A percentile compares a stretch with the other conserved stretches of the same genome.
These are phyloP conservation scores for Ramaria rubella DNA, from an alignment of 768 basidiomycete genomes.

Conservation along the genomic window DNA sequence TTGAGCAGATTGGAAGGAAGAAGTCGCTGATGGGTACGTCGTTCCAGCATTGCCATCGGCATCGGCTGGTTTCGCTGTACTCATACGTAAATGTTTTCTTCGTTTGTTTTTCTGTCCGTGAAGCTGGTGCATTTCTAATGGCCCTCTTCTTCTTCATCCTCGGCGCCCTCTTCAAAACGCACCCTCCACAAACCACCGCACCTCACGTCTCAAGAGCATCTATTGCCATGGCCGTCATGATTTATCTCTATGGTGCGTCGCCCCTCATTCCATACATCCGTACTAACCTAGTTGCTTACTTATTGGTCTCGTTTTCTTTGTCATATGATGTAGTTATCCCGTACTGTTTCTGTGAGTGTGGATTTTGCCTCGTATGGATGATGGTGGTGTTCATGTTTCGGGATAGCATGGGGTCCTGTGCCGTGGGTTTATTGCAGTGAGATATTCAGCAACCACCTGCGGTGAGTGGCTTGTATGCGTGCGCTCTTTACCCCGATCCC, in stretches of 20 bases:
- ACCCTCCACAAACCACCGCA: constrained; percentile 41
- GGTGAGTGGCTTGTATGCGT: too few relatives aligned
- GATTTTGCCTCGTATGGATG: neutral
- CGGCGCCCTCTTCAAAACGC: constrained; percentile 75
- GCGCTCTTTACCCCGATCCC: neutral
- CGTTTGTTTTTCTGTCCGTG: neutral
- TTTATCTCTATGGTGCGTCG: constrained; percentile 83
- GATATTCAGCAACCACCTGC: constrained; percentile 9
- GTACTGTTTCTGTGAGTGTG: constrained; percentile 7
- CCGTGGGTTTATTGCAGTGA: constrained; percentile 30
- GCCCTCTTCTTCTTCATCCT: constrained; percentile 75
- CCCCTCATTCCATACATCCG: too few relatives aligned
- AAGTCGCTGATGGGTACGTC: constrained; percentile 37
- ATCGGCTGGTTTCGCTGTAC: neutral
- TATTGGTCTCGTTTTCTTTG: neutral
- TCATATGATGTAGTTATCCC: constrained; percentile 7
- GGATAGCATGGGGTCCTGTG: constrained; percentile 76
- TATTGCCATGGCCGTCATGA: constrained; percentile 79
- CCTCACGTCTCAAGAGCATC: constrained; percentile 32
- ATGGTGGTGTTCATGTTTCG: neutral
- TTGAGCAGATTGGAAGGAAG: constrained; percentile 64
- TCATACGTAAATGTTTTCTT: neutral
- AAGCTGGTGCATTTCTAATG: constrained; percentile 37
- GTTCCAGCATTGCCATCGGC: constrained; percentile 61
- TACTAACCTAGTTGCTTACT: neutral